A percentile compares a stretch with the other conserved stretches of the same genome.
phyloP scores from a whole-genome alignment of 768 basidiomycete species.

The Butyriboletus loyo region DNA sequence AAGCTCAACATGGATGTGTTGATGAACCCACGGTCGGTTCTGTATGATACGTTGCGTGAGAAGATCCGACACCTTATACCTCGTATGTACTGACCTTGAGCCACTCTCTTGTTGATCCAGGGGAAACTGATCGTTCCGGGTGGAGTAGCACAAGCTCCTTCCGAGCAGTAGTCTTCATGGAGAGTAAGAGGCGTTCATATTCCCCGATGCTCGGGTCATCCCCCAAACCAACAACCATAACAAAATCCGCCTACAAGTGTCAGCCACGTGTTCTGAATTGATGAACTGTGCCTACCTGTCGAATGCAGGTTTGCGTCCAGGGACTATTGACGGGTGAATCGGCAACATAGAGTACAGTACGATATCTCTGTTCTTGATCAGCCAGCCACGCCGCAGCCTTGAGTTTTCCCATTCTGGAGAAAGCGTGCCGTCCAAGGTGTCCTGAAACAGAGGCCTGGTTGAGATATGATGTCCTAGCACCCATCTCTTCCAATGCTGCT shows the following conservation, averaged over 20 bases:
- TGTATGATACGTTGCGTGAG: slow-evolving; percentile 30
- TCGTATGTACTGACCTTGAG: slow-evolving; percentile 59
- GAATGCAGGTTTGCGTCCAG: slow-evolving; percentile 98
- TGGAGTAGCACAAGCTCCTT: slow-evolving; percentile 96
- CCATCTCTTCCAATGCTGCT: slow-evolving; percentile 83
- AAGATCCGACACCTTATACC: not conserved
- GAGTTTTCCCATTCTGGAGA: slow-evolving; percentile 94
- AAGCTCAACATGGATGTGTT: slow-evolving; percentile 93
- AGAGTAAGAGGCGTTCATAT: slow-evolving; percentile 88
- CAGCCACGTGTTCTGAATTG: slow-evolving; percentile 1
- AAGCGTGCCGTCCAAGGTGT: slow-evolving; percentile 92
- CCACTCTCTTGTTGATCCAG: slow-evolving; percentile 95
- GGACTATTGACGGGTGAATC: slow-evolving; percentile 93
- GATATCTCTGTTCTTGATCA: slow-evolving; percentile 90
- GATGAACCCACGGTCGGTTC: slow-evolving; percentile 95
- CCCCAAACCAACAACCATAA: slow-evolving; percentile 92
- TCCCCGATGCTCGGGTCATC: slow-evolving; percentile 90
- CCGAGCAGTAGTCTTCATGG: slow-evolving; percentile 97
- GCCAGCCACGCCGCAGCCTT: slow-evolving; percentile 92
- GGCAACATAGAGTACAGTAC: slow-evolving; percentile 93
- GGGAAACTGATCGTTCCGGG: slow-evolving; percentile 81
- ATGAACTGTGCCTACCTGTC: slow-evolving; percentile 57
- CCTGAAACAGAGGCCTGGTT: slow-evolving; percentile 92
- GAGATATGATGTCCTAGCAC: slow-evolving; percentile 89
- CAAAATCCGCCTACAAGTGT: slow-evolving; percentile 72